phyloP scores from a whole-genome alignment of 2,329 filamentous ascomycete genomes.

The Verticillium albo-atrum region DNA sequence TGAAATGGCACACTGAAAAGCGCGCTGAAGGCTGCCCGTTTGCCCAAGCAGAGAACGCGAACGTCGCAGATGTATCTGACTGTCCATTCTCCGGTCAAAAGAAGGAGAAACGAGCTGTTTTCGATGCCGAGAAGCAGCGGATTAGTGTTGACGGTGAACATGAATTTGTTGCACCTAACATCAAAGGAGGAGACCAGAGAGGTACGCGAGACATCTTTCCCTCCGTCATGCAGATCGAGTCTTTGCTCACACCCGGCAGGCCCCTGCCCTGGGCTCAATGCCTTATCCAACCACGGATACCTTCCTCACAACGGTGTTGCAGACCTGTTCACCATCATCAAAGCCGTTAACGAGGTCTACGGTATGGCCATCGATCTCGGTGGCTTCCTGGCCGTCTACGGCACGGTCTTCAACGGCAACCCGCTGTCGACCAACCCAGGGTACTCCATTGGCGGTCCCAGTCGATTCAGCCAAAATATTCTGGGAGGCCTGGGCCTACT shows the following conservation, averaged over 20 bases:
- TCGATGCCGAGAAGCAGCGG: too few species aligned
- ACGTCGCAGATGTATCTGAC: too few species aligned
- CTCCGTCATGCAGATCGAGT: too few species aligned
- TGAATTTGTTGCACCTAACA: slow-evolving; percentile 19
- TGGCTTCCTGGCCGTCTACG: slow-evolving; percentile 36
- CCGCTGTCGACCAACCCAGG: slow-evolving; percentile 42
- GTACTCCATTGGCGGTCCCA: slow-evolving; percentile 48
- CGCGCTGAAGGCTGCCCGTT: too few species aligned
- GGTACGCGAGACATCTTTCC: not conserved
- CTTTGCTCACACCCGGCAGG: too few species aligned
- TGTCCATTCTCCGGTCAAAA: too few species aligned
- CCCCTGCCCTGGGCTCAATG: slow-evolving; percentile 30
- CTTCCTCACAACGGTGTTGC: slow-evolving; percentile 21
- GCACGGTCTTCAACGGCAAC: slow-evolving; percentile 44
- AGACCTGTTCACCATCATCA: slow-evolving; percentile 11
- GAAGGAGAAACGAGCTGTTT: too few species aligned
- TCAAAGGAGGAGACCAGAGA: slow-evolving; percentile 18
- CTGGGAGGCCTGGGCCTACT: slow-evolving; percentile 38
- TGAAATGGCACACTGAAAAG: too few species aligned
- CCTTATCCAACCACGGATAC: slow-evolving; percentile 31
- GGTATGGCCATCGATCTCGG: slow-evolving; percentile 42
- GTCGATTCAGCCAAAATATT: slow-evolving; percentile 30
- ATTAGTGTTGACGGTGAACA: slow-evolving; percentile 9
- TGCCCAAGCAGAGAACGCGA: too few species aligned
- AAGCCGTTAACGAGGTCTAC: slow-evolving; percentile 24